phyloP scores from a whole-genome alignment of 345 rosid genomes.

The Citrus reticulata region DNA sequence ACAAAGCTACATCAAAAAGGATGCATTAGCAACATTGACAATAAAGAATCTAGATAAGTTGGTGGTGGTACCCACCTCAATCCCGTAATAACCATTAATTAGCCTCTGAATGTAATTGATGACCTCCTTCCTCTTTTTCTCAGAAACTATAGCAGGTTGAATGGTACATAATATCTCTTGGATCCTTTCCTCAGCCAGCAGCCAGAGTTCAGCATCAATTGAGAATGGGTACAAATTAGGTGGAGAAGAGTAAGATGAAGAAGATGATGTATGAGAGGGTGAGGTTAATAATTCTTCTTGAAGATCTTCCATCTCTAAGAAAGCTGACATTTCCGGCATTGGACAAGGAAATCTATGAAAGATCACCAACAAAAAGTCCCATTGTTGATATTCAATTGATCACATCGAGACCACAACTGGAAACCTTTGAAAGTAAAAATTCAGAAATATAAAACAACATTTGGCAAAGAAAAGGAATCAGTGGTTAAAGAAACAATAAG shows the following conservation, averaged over 20 bases:
- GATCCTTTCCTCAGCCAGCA: constrained; percentile 68
- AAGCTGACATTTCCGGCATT: constrained; percentile 26
- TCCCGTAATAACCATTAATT: constrained; percentile 46
- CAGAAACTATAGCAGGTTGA: constrained; percentile 65
- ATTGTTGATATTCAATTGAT: constrained; percentile 11
- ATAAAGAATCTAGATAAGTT: constrained; percentile 1
- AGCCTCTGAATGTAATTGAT: constrained; percentile 51
- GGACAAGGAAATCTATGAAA: constrained; percentile 13
- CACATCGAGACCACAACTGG: not conserved
- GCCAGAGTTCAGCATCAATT: constrained; percentile 58
- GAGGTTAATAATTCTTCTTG: constrained; percentile 43
- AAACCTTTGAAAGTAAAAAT: constrained; percentile 12
- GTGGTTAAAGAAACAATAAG: not conserved
- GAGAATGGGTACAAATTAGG: constrained; percentile 32
- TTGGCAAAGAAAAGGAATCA: not conserved
- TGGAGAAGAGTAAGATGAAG: constrained; percentile 24
- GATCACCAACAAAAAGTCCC: constrained; percentile 17
- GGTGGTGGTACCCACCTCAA: constrained; percentile 52
- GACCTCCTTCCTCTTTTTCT: constrained; percentile 57
- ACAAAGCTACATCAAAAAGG: not conserved
- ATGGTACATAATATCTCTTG: constrained; percentile 63
- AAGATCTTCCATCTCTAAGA: constrained; percentile 51
- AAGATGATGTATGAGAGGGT: constrained; percentile 29
- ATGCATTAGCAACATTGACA: not conserved
- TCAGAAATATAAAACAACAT: not conserved